Evolutionary conservation across 768 basidiomycete species (phyloP).

Genomic region (Lentinula guzmanii): DNA sequence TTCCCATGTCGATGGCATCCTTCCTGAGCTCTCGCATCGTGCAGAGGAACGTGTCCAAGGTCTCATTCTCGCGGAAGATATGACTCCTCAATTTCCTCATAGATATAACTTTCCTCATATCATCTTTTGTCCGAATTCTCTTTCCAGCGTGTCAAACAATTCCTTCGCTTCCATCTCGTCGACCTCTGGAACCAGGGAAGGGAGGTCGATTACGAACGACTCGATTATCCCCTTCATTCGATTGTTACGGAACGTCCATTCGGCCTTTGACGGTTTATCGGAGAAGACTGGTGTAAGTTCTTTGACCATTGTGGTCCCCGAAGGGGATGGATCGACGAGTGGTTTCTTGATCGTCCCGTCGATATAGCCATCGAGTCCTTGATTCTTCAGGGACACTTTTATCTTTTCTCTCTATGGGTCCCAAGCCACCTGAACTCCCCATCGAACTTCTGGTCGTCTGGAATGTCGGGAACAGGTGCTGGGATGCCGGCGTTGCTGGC

Average conservation of each 20-base stretch:
- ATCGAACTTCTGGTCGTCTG: constrained; percentile 1
- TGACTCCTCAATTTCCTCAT: too few relatives aligned
- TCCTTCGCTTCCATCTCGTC: too few relatives aligned
- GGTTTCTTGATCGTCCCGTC: background rate
- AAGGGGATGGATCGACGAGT: too few relatives aligned
- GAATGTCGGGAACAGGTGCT: background rate
- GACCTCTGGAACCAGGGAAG: too few relatives aligned
- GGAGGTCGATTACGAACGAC: too few relatives aligned
- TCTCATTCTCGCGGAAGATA: background rate
- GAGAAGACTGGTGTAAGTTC: background rate
- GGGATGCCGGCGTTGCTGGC: background rate
- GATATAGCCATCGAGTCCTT: background rate
- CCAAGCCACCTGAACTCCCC: background rate
- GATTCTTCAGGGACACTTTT: background rate
- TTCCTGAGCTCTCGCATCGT: background rate
- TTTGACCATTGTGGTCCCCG: background rate
- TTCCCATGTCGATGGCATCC: too few relatives aligned
- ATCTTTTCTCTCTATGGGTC: background rate
- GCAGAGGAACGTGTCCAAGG: background rate
- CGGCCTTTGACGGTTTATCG: background rate
- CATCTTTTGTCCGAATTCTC: too few relatives aligned
- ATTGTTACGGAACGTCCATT: too few relatives aligned
- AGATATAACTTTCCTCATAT: too few relatives aligned
- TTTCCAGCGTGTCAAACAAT: too few relatives aligned
- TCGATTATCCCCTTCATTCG: too few relatives aligned